These are phyloP conservation scores for Candida palmyrensis DNA, from an alignment of 805 yeast genomes.

Conservation along the genomic window DNA sequence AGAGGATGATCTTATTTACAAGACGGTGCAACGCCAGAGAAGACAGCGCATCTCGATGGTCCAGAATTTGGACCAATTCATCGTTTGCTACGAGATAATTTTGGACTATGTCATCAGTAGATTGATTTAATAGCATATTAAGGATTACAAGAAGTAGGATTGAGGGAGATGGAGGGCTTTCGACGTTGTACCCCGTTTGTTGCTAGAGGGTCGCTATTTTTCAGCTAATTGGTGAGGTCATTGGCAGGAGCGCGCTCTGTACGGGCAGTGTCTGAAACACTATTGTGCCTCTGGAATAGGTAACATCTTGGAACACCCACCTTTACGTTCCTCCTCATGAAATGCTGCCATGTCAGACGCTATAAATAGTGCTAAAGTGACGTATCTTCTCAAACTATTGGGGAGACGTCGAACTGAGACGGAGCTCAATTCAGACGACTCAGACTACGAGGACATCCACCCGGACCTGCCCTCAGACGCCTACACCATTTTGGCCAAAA, in stretches of 20 bases:
- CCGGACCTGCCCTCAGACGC: not conserved
- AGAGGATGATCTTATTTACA: conserved; percentile 51
- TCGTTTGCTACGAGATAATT: conserved; percentile 68
- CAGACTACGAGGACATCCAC: conserved; percentile 18
- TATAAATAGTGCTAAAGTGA: conserved; percentile 7
- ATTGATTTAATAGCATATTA: conserved; percentile 2
- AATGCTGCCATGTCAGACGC: too few relatives aligned
- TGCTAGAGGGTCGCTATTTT: not conserved
- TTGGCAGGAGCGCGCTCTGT: not conserved
- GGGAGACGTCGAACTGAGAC: conserved; percentile 10
- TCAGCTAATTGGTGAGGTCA: not conserved
- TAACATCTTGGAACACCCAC: too few relatives aligned
- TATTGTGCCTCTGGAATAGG: too few relatives aligned
- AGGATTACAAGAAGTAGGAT: not conserved
- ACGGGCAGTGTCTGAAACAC: too few relatives aligned
- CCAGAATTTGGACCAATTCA: conserved; percentile 70
- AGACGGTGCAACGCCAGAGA: conserved; percentile 61
- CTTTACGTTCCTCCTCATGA: too few relatives aligned
- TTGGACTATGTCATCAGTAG: conserved; percentile 15
- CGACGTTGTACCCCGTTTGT: too few relatives aligned
- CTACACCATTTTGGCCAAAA: conserved; percentile 6
- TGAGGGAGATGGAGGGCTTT: not conserved
- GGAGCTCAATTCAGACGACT: conserved; percentile 7
- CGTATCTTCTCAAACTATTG: conserved; percentile 15
- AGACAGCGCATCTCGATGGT: conserved; percentile 81